Conservation (phyloP, 1,139 yeast genomes). For the Zygosaccharomyces sapae region DNA sequence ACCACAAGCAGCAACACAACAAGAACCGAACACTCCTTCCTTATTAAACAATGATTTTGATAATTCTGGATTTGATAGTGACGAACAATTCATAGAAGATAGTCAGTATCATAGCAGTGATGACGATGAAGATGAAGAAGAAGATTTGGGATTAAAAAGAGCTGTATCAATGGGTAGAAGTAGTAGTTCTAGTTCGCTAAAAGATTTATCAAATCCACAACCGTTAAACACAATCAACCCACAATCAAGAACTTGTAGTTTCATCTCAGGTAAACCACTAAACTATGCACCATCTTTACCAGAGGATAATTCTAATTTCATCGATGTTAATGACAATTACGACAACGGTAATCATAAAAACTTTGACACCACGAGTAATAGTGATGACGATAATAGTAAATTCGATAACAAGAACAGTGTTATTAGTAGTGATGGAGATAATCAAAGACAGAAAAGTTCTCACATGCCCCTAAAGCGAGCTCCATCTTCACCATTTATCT, state of each 20-base stretch:
- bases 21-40: background rate
- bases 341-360: background rate
- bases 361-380: background rate
- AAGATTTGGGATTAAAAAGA: conserved; percentile 24
- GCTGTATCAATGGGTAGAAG: conserved; percentile 32
- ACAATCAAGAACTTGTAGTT: conserved; percentile 26
- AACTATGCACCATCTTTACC: conserved; percentile 1
- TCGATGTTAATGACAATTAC: background rate
- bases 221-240: conserved; percentile 11
- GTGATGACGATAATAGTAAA: background rate
- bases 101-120: conserved; percentile 22
- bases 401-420: background rate
- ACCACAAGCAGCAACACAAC: background rate
- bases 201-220: conserved; percentile 18
- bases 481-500: conserved; percentile 28
- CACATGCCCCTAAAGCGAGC: conserved; percentile 15
- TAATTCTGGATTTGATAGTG: conserved; percentile 38
- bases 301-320: background rate
- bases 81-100: conserved; percentile 38
- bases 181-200: conserved; percentile 25
- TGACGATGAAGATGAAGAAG: conserved; percentile 20
- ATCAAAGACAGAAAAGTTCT: conserved; percentile 7
- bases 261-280: conserved; percentile 31
- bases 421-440: background rate
- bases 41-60: conserved; percentile 39